Evolutionary conservation across 2,329 filamentous ascomycete species (phyloP).

Genomic region (Cordyceps tenuipes): DNA sequence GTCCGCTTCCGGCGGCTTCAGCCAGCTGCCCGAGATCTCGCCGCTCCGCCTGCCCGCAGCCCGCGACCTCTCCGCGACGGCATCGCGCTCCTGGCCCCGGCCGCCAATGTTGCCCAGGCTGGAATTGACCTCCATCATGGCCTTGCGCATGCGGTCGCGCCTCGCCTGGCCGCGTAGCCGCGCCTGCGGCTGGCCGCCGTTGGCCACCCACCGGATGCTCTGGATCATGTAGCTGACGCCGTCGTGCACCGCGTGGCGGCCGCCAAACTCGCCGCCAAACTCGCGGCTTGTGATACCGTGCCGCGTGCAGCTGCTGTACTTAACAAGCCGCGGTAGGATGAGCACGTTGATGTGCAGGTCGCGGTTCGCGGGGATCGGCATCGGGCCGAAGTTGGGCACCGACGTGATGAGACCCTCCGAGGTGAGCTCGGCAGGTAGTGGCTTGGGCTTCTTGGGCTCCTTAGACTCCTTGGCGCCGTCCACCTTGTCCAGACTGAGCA

Average conservation of each 20-base stretch:
- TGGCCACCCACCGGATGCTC: conserved; percentile 74
- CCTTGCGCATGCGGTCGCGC: conserved; percentile 48
- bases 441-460: conserved; percentile 24
- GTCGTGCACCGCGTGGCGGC: conserved; percentile 54
- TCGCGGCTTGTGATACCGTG: conserved; percentile 76
- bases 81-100: conserved; percentile 6
- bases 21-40: conserved; percentile 28
- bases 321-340: conserved; percentile 69
- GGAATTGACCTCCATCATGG: conserved; percentile 42
- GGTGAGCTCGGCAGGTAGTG: conserved; percentile 22
- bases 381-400: conserved; percentile 53
- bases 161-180: conserved; percentile 47
- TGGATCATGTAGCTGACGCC: conserved; percentile 84
- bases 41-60: conserved; percentile 18
- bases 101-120: conserved; percentile 25
- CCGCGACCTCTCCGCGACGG: conserved; percentile 14
- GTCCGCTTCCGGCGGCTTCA: conserved; percentile 18
- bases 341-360: conserved; percentile 84
- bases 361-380: conserved; percentile 55
- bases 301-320: conserved; percentile 66
- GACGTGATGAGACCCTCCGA: conserved; percentile 38
- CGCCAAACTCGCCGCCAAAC: conserved; percentile 51
- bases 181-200: conserved; percentile 55
- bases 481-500: conserved; percentile 49
- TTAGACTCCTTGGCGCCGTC: conserved; percentile 26